Evolutionary conservation across 2,329 filamentous ascomycete genomes (phyloP), one percentile per base, ranked within the genome.

Genomic region (Aspergillus sp.): DNA sequence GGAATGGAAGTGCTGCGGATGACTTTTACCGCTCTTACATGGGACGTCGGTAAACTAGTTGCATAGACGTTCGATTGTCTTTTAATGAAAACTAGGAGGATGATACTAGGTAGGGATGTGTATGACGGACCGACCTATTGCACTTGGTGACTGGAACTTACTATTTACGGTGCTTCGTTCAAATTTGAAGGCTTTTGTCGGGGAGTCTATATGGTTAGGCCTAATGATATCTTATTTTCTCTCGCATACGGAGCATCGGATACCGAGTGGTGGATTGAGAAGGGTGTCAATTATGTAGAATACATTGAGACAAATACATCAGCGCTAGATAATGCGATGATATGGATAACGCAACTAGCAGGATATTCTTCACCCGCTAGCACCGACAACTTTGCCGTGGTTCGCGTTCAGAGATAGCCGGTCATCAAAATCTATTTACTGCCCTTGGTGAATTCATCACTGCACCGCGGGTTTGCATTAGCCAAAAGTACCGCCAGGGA

Each of bases 21-120:
- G 90, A 91, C 74, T 97, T 98, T 76, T 96, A 95, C 73, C 85
- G 90, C 49, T 96, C 91, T 55, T 96, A 91, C 76, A 87, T 91
- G 80, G 90, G 89, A 41, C 82, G 89, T 63, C 84, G 88, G 75
- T 89, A 68, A 62, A 38, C 15, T 20, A 24, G 38, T n/a, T 53
- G 3, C 26, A 6, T 49, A 26, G 13, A 6, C 42, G 5, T 39
- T 38, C 20, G 38, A 38, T 44, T 50, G 20, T 39, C 39, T 36
- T 24, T 43, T 43, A 30, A 53, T 36, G n/a, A 41, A 44, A 34
- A 50, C 26, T 11, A 34, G 15, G 53, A 32, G 39, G 47, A 58
- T 26, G 45, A 42, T 44, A 41, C 44, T 52, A 18, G 55, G 44
- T 49, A 49, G 44, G 36, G 42, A 42, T 54, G 51, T 32, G 43